phyloP scores from a whole-genome alignment of 2,329 filamentous ascomycete genomes.

The Phaeomoniella chlamydospora region DNA sequence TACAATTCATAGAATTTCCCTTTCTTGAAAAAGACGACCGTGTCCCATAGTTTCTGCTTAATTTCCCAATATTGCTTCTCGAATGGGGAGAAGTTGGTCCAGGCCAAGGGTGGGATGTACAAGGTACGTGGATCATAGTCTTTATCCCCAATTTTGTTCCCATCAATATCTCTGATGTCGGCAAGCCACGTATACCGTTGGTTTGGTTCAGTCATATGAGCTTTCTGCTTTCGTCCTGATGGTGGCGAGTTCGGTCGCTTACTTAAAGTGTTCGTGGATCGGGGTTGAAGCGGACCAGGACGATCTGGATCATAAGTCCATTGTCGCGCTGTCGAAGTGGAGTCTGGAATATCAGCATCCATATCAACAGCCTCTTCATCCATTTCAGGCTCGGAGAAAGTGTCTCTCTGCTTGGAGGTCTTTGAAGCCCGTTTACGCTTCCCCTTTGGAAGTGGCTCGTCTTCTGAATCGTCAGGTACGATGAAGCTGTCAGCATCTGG shows the following conservation, averaged over 20 bases:
- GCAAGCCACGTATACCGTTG: constrained; percentile 84
- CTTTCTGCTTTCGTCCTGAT: constrained; percentile 43
- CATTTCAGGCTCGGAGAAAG: constrained; percentile 20
- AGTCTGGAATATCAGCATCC: constrained; percentile 38
- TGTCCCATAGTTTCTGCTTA: constrained; percentile 95
- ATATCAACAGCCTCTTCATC: constrained; percentile 38
- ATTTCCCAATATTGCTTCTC: constrained; percentile 99
- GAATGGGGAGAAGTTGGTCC: constrained; percentile 75
- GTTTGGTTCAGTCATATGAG: constrained; percentile 68
- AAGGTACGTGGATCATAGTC: constrained; percentile 86
- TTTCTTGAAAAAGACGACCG: constrained; percentile 98
- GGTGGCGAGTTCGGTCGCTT: constrained; percentile 17
- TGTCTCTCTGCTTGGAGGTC: constrained; percentile 25
- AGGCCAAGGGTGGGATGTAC: constrained; percentile 73
- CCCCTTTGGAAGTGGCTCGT: constrained; percentile 42
- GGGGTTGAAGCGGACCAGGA: constrained; percentile 33
- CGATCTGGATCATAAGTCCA: constrained; percentile 63
- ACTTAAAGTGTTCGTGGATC: constrained; percentile 20
- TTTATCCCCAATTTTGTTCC: constrained; percentile 60
- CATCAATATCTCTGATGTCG: constrained; percentile 70
- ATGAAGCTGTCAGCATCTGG: constrained; percentile 77
- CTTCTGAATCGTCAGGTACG: constrained; percentile 74
- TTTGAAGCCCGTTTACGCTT: constrained; percentile 57
- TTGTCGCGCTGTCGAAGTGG: constrained; percentile 54
- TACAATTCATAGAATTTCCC: constrained; percentile 98